These are phyloP conservation scores for Neckera pumila DNA, from an alignment of 225 moss, liverwort and hornwort genomes.

Conservation along the genomic window DNA sequence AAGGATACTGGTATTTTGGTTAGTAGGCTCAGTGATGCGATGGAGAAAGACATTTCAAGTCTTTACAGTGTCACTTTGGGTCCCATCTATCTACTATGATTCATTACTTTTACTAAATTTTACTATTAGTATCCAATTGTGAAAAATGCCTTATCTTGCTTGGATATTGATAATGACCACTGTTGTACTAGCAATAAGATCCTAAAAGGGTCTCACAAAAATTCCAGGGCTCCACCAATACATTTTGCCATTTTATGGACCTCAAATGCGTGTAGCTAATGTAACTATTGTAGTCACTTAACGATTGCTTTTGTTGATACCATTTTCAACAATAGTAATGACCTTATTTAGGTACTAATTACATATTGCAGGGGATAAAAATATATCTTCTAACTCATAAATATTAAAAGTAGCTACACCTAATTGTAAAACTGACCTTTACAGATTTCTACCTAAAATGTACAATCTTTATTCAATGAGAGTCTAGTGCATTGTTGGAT, in stretches of 20 bases:
- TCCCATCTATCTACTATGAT: neutral
- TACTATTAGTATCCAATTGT: neutral
- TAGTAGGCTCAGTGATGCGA: neutral
- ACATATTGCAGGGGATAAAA: neutral
- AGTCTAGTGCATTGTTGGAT: rapidly evolving
- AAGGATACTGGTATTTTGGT: rapidly evolving
- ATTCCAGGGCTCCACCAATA: rapidly evolving
- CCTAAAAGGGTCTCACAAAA: neutral
- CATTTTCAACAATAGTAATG: neutral
- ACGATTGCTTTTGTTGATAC: neutral
- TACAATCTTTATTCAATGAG: neutral
- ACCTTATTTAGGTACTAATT: no score
- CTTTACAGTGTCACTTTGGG: rapidly evolving
- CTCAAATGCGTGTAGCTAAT: neutral
- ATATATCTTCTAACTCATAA: rapidly evolving
- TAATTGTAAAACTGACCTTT: rapidly evolving
- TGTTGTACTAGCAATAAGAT: neutral
- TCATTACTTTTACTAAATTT: neutral
- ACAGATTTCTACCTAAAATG: neutral
- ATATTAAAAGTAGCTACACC: neutral
- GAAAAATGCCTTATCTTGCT: neutral
- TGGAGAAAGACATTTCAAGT: neutral
- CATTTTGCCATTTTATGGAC: neutral
- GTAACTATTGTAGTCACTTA: neutral
- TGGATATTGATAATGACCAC: neutral